Conservation (phyloP, 202 grass and related monocot species). For the Musa balbisiana region DNA sequence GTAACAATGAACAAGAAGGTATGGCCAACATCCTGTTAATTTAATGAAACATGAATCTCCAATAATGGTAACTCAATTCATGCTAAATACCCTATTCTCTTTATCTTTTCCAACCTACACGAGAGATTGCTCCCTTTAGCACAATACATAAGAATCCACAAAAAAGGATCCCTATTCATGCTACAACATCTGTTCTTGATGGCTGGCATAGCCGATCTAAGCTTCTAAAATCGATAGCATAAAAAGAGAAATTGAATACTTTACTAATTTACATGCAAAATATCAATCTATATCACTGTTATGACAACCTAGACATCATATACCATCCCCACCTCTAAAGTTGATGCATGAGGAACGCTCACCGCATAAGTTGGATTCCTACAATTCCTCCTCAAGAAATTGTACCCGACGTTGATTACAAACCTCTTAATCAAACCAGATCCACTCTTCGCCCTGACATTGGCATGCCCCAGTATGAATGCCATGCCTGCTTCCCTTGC, state of each 20-base stretch:
- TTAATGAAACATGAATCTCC: not conserved
- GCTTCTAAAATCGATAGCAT: not conserved
- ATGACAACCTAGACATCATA: conserved; percentile 55
- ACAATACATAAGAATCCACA: not conserved
- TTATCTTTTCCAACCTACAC: not conserved
- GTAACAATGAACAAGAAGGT: too few species aligned
- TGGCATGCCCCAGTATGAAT: conserved; percentile 70
- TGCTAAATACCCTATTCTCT: not conserved
- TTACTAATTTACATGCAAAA: not conserved
- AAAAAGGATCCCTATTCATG: not conserved
- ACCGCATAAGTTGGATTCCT: conserved; percentile 65
- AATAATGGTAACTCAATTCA: not conserved
- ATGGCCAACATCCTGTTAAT: too few species aligned
- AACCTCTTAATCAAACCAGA: conserved; percentile 70
- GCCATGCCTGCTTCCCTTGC: conserved; percentile 89
- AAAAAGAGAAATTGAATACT: not conserved
- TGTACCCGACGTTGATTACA: conserved; percentile 69
- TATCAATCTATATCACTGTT: not conserved
- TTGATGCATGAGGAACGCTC: conserved; percentile 74
- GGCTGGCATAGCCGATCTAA: not conserved
- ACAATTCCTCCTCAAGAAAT: conserved; percentile 85
- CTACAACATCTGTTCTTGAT: too few species aligned
- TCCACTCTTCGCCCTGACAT: conserved; percentile 76
- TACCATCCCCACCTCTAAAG: conserved; percentile 87
- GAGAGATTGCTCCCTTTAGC: not conserved